Conservation (phyloP, 2,329 filamentous ascomycete species). For the Fulvia fulva region DNA sequence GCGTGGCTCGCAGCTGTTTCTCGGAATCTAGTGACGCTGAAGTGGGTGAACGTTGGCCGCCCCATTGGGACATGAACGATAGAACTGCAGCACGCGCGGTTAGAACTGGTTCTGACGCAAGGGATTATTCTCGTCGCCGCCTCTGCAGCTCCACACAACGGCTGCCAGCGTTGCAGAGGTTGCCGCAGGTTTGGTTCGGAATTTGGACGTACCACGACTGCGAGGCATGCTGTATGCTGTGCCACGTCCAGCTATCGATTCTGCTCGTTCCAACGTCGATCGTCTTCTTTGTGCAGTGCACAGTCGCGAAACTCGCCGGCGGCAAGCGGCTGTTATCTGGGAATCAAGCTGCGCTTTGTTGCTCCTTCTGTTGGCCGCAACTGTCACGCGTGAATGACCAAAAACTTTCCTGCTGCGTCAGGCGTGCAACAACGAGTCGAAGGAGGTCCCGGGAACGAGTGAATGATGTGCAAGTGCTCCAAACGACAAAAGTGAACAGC, state of each 20-base stretch:
- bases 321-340: neutral
- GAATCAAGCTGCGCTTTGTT: neutral
- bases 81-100: conserved; percentile 56
- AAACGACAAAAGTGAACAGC: neutral
- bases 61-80: conserved; percentile 84
- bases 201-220: conserved; percentile 30
- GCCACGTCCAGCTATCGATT: conserved; percentile 11
- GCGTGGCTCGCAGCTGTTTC: conserved; percentile 14
- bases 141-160: neutral
- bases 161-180: neutral
- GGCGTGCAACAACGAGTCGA: neutral
- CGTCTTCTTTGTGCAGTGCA: conserved; percentile 2
- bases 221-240: conserved; percentile 34
- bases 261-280: neutral
- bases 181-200: conserved; percentile 10
- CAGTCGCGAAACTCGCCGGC: too few relatives aligned
- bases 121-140: neutral
- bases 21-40: conserved; percentile 8
- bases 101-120: neutral
- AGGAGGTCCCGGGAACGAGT: neutral
- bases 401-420: neutral
- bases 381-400: neutral
- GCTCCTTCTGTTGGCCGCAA: neutral
- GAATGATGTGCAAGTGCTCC: neutral
- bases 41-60: conserved; percentile 40